These are phyloP conservation scores for Mucor lusitanicus DNA, from an alignment of 371 early-diverging fungal genomes.

Conservation along the genomic window DNA sequence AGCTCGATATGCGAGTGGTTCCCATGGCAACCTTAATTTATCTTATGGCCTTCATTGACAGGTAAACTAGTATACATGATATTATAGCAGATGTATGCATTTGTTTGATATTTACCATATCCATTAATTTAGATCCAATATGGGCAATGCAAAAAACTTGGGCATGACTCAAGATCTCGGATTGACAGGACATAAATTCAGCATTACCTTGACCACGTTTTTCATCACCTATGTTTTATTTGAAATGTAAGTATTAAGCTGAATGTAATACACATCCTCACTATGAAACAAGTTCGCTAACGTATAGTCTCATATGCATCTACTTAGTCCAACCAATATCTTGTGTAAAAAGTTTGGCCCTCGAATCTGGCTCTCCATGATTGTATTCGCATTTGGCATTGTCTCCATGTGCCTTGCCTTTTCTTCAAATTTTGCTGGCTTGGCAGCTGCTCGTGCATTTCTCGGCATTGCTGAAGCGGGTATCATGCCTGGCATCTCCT, in stretches of 20 bases:
- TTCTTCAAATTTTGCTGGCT: constrained; percentile 16
- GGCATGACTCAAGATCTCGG: constrained; percentile 25
- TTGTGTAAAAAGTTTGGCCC: constrained; percentile 36
- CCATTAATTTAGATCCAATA: constrained; percentile 43
- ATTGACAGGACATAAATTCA: constrained; percentile 22
- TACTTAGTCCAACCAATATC: constrained; percentile 12
- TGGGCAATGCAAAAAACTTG: constrained; percentile 40
- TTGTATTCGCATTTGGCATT: constrained; percentile 56
- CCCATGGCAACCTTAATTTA: constrained; percentile 14
- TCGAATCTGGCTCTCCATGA: constrained; percentile 44
- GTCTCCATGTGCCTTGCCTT: constrained; percentile 49
- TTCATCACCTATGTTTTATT: constrained; percentile 19
- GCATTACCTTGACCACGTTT: constrained; percentile 17
- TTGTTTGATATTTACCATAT: too few species aligned
- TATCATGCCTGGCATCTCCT: constrained; percentile 67
- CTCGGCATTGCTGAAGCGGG: constrained; percentile 19
- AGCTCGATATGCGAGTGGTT: constrained; percentile 5
- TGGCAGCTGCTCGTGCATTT: constrained; percentile 14
- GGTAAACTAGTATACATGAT: background rate
- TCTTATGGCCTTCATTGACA: constrained; percentile 18
- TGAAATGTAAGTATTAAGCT: constrained; percentile 9
- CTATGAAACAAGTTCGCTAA: too few species aligned
- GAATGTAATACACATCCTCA: too few species aligned
- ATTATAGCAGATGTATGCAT: too few species aligned
- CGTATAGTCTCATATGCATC: background rate